A percentile compares a stretch with the other conserved stretches of the same genome.
phyloP scores from a whole-genome alignment of 73 alveolate genomes.

The Durusdinium trenchii region DNA sequence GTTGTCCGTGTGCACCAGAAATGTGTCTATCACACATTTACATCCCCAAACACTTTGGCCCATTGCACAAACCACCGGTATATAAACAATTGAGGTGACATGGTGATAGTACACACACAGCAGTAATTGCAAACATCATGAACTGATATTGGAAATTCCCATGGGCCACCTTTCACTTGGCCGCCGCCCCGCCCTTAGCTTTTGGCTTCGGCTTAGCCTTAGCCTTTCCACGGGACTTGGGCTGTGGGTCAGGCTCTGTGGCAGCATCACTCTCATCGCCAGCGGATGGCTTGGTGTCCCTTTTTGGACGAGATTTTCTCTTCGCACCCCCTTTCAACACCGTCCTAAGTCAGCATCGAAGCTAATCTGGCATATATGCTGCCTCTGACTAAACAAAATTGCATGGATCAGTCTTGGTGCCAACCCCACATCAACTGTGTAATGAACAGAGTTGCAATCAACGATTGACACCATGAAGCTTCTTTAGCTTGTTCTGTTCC shows the following conservation, averaged over 20 bases:
- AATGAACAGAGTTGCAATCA: neutral
- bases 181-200: neutral
- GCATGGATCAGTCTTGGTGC: neutral
- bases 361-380: too few species aligned
- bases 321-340: neutral
- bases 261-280: neutral
- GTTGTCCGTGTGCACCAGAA: too few species aligned
- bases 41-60: too few species aligned
- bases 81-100: too few species aligned
- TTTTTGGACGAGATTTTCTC: neutral
- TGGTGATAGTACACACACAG: too few species aligned
- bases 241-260: neutral
- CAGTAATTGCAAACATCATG: too few species aligned
- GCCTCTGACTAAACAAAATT: neutral
- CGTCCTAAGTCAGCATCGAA: slow-evolving; percentile 11
- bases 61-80: too few species aligned
- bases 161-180: too few species aligned
- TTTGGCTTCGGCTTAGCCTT: neutral
- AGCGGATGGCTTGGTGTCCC: neutral
- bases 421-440: neutral
- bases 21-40: too few species aligned
- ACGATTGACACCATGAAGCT: neutral
- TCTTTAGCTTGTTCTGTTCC: slow-evolving; percentile 26
- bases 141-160: too few species aligned
- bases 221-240: neutral